Evolutionary conservation across 225 moss, liverwort and hornwort genomes (phyloP).

Genomic region (Pleurozium schreberi): DNA sequence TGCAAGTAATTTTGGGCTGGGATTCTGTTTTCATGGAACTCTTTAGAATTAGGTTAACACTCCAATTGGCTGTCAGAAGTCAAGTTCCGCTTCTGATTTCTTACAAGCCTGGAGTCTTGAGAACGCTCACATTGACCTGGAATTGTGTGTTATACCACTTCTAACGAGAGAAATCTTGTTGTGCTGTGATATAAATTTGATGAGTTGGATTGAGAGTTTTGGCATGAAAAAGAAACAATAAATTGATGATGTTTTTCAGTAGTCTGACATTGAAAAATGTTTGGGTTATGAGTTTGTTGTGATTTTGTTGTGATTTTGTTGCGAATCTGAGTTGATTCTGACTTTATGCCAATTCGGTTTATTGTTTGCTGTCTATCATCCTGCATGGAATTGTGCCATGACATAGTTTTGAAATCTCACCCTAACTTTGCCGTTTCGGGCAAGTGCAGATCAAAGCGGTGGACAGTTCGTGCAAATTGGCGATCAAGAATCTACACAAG

Average conservation of each 20-base stretch:
- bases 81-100: neutral
- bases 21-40: neutral
- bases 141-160: neutral
- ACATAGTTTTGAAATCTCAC: neutral
- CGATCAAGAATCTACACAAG: slow-evolving; percentile 12
- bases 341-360: neutral
- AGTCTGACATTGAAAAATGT: neutral
- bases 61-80: neutral
- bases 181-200: neutral
- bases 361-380: neutral
- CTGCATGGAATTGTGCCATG: neutral
- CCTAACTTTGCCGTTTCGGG: neutral
- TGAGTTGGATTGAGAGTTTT: too few relatives aligned
- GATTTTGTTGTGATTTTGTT: neutral
- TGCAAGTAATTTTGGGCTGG: neutral
- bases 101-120: neutral
- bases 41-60: neutral
- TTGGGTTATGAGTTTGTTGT: neutral
- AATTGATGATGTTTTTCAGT: neutral
- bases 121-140: neutral
- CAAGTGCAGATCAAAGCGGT: slow-evolving; percentile 5
- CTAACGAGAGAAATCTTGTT: neutral
- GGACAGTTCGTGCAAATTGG: neutral
- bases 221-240: too few relatives aligned
- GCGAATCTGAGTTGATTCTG: neutral